phyloP scores from a whole-genome alignment of 2,329 filamentous ascomycete genomes.

The Xylariaceae sp. region DNA sequence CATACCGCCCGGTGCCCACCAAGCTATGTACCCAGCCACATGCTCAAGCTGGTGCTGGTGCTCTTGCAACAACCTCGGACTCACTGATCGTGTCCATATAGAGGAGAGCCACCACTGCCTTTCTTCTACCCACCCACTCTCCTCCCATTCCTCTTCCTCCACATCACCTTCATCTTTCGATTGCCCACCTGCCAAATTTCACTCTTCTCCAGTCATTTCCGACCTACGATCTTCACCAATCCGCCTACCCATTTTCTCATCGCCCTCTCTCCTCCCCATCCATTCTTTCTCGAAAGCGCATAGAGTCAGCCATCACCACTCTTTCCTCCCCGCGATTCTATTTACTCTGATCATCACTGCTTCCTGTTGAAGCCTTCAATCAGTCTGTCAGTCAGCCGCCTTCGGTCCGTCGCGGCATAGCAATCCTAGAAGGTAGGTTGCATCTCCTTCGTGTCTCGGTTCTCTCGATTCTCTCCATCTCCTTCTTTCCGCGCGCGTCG shows the following conservation, averaged over 20 bases:
- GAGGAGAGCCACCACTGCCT: no score
- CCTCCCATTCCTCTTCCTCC: neutral
- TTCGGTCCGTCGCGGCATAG: neutral
- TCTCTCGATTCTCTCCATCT: neutral
- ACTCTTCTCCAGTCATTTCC: no score
- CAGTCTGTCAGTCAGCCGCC: neutral
- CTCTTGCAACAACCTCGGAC: neutral
- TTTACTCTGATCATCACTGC: neutral
- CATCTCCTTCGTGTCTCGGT: neutral
- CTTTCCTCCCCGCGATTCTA: no score
- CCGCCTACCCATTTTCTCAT: no score
- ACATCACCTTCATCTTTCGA: neutral
- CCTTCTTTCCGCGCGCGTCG: neutral
- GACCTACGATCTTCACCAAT: no score
- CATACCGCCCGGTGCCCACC: neutral
- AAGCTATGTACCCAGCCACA: neutral
- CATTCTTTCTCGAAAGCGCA: no score
- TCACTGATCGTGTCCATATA: neutral
- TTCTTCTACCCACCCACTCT: no score
- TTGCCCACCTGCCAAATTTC: neutral
- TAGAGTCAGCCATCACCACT: no score
- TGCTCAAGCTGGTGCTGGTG: neutral
- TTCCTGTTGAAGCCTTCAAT: neutral
- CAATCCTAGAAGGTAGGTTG: slow-evolving; percentile 10
- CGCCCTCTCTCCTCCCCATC: no score